Percentiles rank a stretch among this genome's conserved stretches.
phyloP scores from a whole-genome alignment of 2,329 filamentous ascomycete species.

The Exophiala viscosa region DNA sequence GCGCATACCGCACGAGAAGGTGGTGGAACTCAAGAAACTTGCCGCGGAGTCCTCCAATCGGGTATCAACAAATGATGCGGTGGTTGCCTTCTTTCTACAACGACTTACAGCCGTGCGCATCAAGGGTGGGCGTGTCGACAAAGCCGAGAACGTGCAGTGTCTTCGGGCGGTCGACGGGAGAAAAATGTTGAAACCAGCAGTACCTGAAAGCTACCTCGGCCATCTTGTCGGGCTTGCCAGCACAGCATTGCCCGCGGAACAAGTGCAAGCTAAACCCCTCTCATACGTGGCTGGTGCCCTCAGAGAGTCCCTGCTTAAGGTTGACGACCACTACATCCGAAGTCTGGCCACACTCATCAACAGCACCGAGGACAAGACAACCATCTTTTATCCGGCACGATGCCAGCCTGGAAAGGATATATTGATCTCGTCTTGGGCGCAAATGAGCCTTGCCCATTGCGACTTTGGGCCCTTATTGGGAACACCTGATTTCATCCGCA shows the following conservation, averaged over 20 bases:
- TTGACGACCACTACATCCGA: slow-evolving; percentile 6
- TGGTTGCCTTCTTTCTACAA: slow-evolving; percentile 4
- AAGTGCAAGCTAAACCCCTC: background rate
- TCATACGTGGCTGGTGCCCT: slow-evolving; percentile 3
- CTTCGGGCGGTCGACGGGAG: slow-evolving; percentile 5
- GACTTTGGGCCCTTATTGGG: slow-evolving; percentile 5
- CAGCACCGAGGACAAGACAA: slow-evolving; percentile 4
- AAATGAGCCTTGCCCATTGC: slow-evolving; percentile 3
- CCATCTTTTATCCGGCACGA: slow-evolving; percentile 5
- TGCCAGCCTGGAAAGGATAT: slow-evolving; percentile 5
- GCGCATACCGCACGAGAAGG: slow-evolving; percentile 5
- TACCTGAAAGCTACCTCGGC: slow-evolving; percentile 4
- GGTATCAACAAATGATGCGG: slow-evolving; percentile 8
- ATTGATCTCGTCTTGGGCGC: slow-evolving; percentile 8
- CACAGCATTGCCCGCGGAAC: slow-evolving; percentile 1
- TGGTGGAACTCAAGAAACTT: slow-evolving; percentile 6
- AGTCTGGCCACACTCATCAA: slow-evolving; percentile 5
- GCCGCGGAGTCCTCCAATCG: background rate
- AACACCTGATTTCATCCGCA: slow-evolving; percentile 6
- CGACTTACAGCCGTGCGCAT: slow-evolving; percentile 3
- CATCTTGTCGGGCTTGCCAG: slow-evolving; percentile 6
- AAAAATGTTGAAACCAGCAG: background rate
- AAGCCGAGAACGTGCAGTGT: slow-evolving; percentile 3
- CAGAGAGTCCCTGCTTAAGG: slow-evolving; percentile 3
- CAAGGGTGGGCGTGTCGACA: background rate